Conservation (phyloP, 2,329 filamentous ascomycete species). For the Xylaria sp. region DNA sequence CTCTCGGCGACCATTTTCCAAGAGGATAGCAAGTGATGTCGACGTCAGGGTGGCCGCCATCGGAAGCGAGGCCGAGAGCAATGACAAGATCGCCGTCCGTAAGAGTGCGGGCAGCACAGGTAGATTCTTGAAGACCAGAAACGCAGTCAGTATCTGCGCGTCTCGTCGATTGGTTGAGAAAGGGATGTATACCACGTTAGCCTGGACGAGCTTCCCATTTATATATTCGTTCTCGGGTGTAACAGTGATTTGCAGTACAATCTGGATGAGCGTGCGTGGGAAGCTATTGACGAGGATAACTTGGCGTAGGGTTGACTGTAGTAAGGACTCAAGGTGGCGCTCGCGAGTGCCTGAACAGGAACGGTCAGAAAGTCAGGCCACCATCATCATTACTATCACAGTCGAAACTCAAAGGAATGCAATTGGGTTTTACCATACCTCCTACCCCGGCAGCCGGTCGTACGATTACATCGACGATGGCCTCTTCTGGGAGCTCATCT, state of each 20-base stretch:
- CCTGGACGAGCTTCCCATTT: conserved; percentile 64
- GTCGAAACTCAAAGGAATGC: conserved; percentile 28
- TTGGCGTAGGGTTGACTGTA: conserved; percentile 74
- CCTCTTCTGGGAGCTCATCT: conserved; percentile 91
- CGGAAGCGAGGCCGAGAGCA: conserved; percentile 83
- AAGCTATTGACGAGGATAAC: conserved; percentile 77
- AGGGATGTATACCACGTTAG: conserved; percentile 59
- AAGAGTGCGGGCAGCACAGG: conserved; percentile 80
- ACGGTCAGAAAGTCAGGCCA: conserved; percentile 14
- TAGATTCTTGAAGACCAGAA: conserved; percentile 63
- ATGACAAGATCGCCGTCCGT: conserved; percentile 77
- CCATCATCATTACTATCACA: not conserved
- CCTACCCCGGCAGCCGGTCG: conserved; percentile 84
- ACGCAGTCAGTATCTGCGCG: conserved; percentile 30
- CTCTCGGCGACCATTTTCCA: conserved; percentile 46
- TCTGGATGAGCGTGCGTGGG: conserved; percentile 77
- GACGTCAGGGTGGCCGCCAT: conserved; percentile 75
- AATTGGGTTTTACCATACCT: conserved; percentile 56
- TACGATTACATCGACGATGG: conserved; percentile 86
- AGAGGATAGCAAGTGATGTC: conserved; percentile 64
- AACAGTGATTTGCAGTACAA: conserved; percentile 77
- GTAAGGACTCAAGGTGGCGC: conserved; percentile 79
- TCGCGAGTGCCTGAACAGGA: conserved; percentile 66
- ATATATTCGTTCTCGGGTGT: conserved; percentile 71
- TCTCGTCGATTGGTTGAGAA: conserved; percentile 9